Evolutionary conservation across 2,329 filamentous ascomycete genomes (phyloP).

Genomic region (Pestalotiopsis sp.): DNA sequence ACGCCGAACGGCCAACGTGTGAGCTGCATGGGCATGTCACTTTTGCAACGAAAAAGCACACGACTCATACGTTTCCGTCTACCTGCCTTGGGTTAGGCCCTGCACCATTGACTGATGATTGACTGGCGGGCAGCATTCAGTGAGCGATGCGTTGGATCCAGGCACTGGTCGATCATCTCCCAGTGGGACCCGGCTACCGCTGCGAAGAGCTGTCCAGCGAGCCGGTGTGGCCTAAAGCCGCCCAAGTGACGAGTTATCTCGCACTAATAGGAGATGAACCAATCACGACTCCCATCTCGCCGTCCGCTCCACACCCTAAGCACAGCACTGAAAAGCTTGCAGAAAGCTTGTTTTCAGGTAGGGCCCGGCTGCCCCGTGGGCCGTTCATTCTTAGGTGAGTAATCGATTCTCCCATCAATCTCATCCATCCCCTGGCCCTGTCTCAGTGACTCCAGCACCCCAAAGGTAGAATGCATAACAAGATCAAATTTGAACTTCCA

Average conservation of each 20-base stretch:
- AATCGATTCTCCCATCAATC: not conserved
- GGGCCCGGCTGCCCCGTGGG: not conserved
- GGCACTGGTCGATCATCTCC: not conserved
- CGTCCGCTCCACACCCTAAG: not conserved
- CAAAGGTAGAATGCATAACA: too few species aligned
- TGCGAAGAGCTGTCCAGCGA: not conserved
- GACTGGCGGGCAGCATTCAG: not conserved
- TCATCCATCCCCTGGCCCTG: not conserved
- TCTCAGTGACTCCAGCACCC: not conserved
- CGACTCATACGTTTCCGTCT: not conserved
- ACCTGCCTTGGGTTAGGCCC: too few species aligned
- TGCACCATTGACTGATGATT: not conserved
- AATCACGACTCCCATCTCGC: not conserved
- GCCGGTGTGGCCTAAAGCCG: conserved; percentile 1
- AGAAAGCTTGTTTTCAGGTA: conserved; percentile 10
- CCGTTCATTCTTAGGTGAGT: not conserved
- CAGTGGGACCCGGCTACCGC: not conserved
- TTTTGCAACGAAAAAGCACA: not conserved
- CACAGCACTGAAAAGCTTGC: conserved; percentile 9
- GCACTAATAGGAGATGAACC: not conserved
- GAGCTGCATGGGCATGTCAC: not conserved
- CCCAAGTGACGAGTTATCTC: conserved; percentile 8
- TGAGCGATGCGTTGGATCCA: not conserved
- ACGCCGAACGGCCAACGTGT: not conserved
- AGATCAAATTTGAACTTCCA: not conserved